Evolutionary conservation across 2,329 filamentous ascomycete species (phyloP), one percentile per base, ranked within the genome.

Genomic region (Aspergillus brasiliensis): DNA sequence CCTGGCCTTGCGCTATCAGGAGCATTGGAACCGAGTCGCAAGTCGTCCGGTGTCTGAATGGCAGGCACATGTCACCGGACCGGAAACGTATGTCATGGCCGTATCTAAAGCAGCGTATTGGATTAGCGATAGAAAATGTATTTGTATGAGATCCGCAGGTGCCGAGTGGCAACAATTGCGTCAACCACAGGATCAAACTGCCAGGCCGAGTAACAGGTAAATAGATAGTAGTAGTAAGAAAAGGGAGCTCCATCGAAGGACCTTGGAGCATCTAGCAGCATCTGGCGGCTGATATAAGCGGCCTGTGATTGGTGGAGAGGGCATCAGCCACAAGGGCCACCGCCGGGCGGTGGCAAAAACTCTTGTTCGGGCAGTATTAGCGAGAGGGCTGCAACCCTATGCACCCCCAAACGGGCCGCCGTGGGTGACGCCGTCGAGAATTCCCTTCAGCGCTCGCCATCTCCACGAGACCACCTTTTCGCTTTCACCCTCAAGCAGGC

Each of bases 301-400:
- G 38, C 38, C 38, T 5, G 25, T 13, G 3, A 55, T 55, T 55
- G 52, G 52, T 40, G 40, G 40, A 42, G 5, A 17, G 0, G 38
- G 15, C 34, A 38, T n/a, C 28, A 17, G 51, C 19, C 51, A 42
- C 37, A 40, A 23, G 38, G 52, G 40, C 17, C 25, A 42, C 15
- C n/a, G 51, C 25, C 51, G 37, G 51, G 52, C 38, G n/a, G 38
- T 28, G 40, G 23, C 51, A 40, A 17, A 42, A 37, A 15, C 40
- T 37, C 59, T 68, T 59, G 59, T 69, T 72, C 64, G 38, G 64
- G 69, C 52, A 59, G 67, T 60, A 54, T 74, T 73, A 77, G 75
- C 75, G 75, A 77, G 75, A 77, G 74, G 72, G 74, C 68, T 75
- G 66, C 66, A 75, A 69, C 71, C 71, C 71, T 75, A 75, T 66